Conservation (phyloP, 1,284 basidiomycete species). For the Ustilago bromivora region DNA sequence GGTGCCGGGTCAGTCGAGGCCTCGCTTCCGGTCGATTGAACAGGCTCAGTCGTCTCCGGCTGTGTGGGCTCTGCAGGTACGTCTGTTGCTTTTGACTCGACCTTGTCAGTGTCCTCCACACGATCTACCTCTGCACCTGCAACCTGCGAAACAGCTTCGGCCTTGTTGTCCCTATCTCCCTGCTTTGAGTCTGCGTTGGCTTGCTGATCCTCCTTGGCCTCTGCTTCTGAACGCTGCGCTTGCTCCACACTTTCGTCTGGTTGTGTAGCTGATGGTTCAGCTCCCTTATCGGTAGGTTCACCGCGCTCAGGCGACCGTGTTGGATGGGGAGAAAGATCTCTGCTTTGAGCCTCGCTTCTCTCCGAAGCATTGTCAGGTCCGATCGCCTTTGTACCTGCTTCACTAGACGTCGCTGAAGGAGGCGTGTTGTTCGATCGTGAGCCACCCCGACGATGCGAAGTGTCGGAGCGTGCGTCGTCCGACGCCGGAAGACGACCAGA, state of each 20-base stretch:
- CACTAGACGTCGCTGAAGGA: slow-evolving; percentile 31
- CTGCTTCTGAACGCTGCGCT: not conserved
- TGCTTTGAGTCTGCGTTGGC: not conserved
- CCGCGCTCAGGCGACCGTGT: slow-evolving; percentile 10
- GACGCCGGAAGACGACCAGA: slow-evolving; percentile 26
- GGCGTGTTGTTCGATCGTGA: slow-evolving; percentile 34
- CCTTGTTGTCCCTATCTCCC: not conserved
- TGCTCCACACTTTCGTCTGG: not conserved
- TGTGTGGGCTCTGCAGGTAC: not conserved
- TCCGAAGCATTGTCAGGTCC: slow-evolving; percentile 35
- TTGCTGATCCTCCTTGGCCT: not conserved
- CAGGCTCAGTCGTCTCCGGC: not conserved
- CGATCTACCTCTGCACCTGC: not conserved
- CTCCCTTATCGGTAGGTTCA: not conserved
- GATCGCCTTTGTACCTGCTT: slow-evolving; percentile 9
- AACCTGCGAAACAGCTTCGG: not conserved
- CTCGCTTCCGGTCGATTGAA: not conserved
- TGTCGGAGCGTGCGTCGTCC: slow-evolving; percentile 36
- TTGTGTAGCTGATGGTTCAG: not conserved
- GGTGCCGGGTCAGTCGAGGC: not conserved
- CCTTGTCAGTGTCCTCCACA: not conserved
- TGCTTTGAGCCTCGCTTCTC: slow-evolving; percentile 29
- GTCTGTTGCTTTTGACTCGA: not conserved
- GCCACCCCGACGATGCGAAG: slow-evolving; percentile 24
- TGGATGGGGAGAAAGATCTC: slow-evolving; percentile 30